Base-by-base conservation (phyloP, 805 yeast species). In the Candida endomychidarum region DNA sequence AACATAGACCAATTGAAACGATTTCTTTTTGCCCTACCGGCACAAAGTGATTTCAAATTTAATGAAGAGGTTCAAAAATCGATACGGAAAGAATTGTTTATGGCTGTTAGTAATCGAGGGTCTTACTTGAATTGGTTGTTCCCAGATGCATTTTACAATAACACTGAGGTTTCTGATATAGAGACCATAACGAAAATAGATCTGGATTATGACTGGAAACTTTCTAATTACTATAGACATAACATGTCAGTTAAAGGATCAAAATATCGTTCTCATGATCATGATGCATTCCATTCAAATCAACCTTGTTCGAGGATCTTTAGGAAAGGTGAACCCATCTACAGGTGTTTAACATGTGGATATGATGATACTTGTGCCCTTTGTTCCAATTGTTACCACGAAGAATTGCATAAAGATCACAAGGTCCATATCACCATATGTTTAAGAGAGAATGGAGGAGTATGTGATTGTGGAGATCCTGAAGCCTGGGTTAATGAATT, bases 391-490 rank as follows among this genome's bases (percentile, higher is more conserved):
- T 90, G 98, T 57, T 90, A 70, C 61, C 78, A 81, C 36, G 78
- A 80, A 2, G 78, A 77, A 3, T 71, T 75, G 40, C 98, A 90
- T 60, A 54, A 56, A 24, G 91, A 80, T 32, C 98, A 90, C 58
- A 75, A 78, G 34, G 81, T 85, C 7, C 77, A 81, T 41, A 75
- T 80, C 12, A 70, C 78, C 27, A 78, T 85, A 5, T 76, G 83
- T 42, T 77, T 77, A 30, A 68, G 86, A 38, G 84, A 78, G 45
- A 83, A 77, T 42, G 86, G 90, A 26, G 93, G 93, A 0, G 84
- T 83, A 14, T 85, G 95, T 57, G 96, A 87, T 54, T 87, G 96
- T 58, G 96, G 96, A 3, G 96, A 88, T 53, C 77, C 80, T 0
- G 95, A 86, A 53, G 95, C 95, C 0, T 88, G 95, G 89, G 73